Conservation (phyloP, 345 rosid genomes). For the Citrus maxima region DNA sequence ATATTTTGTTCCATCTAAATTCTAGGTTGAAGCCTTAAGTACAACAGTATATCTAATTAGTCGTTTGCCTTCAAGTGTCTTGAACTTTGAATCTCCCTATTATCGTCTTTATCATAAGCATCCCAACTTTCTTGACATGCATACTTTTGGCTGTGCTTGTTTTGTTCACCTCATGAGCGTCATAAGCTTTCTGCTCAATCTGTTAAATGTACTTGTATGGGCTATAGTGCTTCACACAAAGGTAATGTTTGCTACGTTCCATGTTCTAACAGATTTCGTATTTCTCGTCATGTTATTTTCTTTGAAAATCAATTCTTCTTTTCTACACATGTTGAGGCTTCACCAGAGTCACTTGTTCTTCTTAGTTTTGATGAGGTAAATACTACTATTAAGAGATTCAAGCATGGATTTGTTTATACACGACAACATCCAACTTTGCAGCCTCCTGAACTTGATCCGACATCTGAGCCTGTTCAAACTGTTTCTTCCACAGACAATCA, state of each 20-base stretch:
- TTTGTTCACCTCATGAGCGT: neutral
- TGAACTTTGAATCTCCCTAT: neutral
- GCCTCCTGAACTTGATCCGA: neutral
- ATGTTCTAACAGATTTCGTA: neutral
- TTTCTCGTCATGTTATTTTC: neutral
- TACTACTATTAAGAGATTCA: neutral
- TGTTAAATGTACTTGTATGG: neutral
- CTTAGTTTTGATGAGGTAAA: neutral
- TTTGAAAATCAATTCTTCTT: neutral
- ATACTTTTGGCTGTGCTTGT: neutral
- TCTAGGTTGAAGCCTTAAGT: conserved; percentile 6
- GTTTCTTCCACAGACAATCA: neutral
- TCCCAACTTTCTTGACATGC: neutral
- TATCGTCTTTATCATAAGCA: neutral
- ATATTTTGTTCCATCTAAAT: neutral
- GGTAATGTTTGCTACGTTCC: neutral
- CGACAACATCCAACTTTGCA: neutral
- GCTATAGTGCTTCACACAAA: neutral
- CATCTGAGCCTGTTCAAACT: neutral
- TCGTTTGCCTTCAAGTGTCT: neutral
- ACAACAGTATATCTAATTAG: conserved; percentile 12
- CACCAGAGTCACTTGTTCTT: neutral
- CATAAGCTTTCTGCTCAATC: neutral
- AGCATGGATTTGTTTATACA: neutral
- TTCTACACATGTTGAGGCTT: neutral